Base-by-base conservation (phyloP, 2,329 filamentous ascomycete species). In the Simplicillium aogashimaense region DNA sequence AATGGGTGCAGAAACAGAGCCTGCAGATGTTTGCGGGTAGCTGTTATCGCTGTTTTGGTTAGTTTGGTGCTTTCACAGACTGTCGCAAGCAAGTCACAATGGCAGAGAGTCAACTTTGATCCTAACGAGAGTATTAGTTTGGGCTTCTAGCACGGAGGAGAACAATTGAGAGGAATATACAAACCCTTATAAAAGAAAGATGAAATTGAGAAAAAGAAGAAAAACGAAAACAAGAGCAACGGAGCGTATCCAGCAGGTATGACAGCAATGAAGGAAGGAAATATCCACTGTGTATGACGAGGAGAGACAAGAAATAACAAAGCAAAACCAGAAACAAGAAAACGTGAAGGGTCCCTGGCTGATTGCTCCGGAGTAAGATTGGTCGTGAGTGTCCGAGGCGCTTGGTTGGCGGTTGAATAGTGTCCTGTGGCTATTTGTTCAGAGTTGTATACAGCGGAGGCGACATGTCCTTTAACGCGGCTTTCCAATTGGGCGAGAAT, bases 11-110 rank as follows among this genome's bases (percentile, higher is more conserved):
- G 67, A 55, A 59, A 56, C 64, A 53, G 69, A 59, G 53, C 68
- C 57, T 63, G 76, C 64, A 46, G 67, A 62, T 56, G 67, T 63
- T 54, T 70, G 70, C 45, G 66, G 63, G 54, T 66, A 71, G 65
- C 72, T 77, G 59, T 70, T 74, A 46, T 75, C 69, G 68, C 72
- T 75, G 65, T 49, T 53, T 55, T 53, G 57, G 63, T 71, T 78
- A 70, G 78, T 73, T 78, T 62, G 70, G 67, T 61, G 72, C 64
- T 63, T 62, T 65, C 64, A 69, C 63, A 61, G 54, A 49, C 48
- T 54, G 45, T 46, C 45, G 49, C 20, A 52, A 54, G 51, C 47
- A 55, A 55, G 48, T 44, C 46, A 51, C 52, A 50, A 51, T 50
- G 43, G 51, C 50, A 53, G 56, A 58, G 60, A 59, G 53, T 69